Evolutionary conservation across 257 asterid species (phyloP).

Genomic region (Solanum etuberosum): DNA sequence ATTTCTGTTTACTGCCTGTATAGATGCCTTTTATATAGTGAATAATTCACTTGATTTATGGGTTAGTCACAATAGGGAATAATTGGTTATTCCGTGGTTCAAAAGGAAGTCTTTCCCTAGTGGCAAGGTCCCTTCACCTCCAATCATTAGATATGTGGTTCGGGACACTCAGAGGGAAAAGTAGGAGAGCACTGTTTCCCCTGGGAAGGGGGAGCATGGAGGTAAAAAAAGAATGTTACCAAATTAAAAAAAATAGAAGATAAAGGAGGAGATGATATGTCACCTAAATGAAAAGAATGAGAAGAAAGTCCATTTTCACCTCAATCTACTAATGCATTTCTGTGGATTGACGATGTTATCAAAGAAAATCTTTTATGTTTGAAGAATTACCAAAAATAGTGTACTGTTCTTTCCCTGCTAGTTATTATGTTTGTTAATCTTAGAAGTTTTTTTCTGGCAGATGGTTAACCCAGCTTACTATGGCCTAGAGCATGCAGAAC

Average conservation of each 20-base stretch:
- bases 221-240: neutral
- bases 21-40: neutral
- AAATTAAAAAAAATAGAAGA: neutral
- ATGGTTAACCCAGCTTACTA: constrained; percentile 88
- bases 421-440: neutral
- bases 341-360: neutral
- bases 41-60: neutral
- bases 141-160: neutral
- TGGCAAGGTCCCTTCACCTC: neutral
- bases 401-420: neutral
- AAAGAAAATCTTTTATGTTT: neutral
- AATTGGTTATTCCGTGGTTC: neutral
- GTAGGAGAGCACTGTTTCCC: neutral
- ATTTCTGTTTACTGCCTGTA: neutral
- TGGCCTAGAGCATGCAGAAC: constrained; percentile 73
- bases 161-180: neutral
- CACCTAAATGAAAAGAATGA: neutral
- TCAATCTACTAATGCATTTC: neutral
- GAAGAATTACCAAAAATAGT: neutral
- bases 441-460: constrained; percentile 28
- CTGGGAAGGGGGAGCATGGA: neutral
- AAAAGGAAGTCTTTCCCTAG: neutral
- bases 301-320: neutral
- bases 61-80: neutral
- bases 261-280: neutral